Evolutionary conservation across 163 green algal species (phyloP), one percentile per base, ranked within the genome.

Genomic region (Scenedesmus sp.): DNA sequence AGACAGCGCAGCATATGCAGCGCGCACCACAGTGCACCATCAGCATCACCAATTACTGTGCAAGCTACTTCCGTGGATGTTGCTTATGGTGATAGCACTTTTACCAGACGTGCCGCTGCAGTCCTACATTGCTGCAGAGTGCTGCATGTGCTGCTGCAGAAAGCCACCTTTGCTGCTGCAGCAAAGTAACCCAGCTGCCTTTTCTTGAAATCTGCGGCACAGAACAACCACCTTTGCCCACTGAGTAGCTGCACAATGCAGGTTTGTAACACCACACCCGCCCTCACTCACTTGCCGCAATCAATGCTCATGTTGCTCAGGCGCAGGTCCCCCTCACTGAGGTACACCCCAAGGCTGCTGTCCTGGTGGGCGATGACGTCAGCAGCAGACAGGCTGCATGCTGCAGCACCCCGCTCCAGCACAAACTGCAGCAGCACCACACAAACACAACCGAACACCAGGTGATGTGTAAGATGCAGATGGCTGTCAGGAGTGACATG

Each of bases 281-380:
- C 34, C 8, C 15, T 18, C 52, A 59, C 88, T 91, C 59, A 91
- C 89, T 85, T 92, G 54, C 62, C 77, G 52, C 15, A 84, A 52
- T 92, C 89, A 3, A 92, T 84, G 82, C 79, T 92, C 82, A 92
- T 70, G 52, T 86, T 92, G 62, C 86, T 74, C 81, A 92, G 62
- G 4, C 59, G 52, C 7, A 92, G 10, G 66, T 92, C 89, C 8
- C 54, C 62, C 20, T n/a, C 52, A 5, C 34, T 62, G 46, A 92
- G 82, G 16, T 67, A 13, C 16, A 89, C 89, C 18, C 81, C 88
- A 5, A 56, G 46, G 64, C 79, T 88, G 66, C 86, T 74, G n/a
- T 84, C 67, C 55, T 92, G 89, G 62, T 60, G 52, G 2, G 20
- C 54, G 52, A 66, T 54, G 4, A 92, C 82, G 57, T 86, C 81